These are phyloP conservation scores for Seiridium cupressi DNA, from an alignment of 2,329 filamentous ascomycete genomes.

Conservation along the genomic window DNA sequence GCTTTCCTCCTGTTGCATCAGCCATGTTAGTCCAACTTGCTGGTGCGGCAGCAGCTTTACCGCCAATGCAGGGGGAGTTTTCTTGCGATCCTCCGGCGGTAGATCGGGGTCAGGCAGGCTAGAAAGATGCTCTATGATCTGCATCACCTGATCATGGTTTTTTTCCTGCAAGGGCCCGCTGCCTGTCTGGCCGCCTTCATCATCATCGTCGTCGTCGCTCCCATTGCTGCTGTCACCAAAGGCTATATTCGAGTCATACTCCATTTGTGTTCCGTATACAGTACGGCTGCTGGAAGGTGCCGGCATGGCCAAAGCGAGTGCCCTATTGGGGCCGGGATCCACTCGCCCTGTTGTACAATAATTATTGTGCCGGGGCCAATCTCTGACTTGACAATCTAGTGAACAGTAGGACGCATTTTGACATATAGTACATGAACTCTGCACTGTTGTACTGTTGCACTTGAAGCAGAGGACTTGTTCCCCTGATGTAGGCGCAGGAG, in stretches of 20 bases:
- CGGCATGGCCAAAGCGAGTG: background rate
- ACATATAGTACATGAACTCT: background rate
- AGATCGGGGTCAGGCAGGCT: slow-evolving; percentile 13
- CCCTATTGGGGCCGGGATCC: background rate
- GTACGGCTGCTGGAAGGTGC: background rate
- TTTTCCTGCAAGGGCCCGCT: no score
- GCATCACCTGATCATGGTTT: background rate
- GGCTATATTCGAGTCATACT: background rate
- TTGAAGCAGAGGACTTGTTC: background rate
- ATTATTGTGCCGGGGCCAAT: background rate
- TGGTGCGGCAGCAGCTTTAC: slow-evolving; percentile 25
- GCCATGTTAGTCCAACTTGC: slow-evolving; percentile 25
- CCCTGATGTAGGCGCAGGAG: background rate
- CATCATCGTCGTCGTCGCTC: background rate
- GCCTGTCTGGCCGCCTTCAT: background rate
- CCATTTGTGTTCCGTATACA: background rate
- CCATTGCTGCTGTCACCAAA: background rate
- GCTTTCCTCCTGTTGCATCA: slow-evolving; percentile 25
- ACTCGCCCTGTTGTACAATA: background rate
- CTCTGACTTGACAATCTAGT: background rate
- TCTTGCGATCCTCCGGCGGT: slow-evolving; percentile 11
- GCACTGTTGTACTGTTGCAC: background rate
- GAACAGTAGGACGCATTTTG: background rate
- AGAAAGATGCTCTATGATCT: background rate
- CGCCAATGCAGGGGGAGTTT: slow-evolving; percentile 17